Evolutionary conservation across 306 rosid species (phyloP).

Genomic region (Lablab purpureus): DNA sequence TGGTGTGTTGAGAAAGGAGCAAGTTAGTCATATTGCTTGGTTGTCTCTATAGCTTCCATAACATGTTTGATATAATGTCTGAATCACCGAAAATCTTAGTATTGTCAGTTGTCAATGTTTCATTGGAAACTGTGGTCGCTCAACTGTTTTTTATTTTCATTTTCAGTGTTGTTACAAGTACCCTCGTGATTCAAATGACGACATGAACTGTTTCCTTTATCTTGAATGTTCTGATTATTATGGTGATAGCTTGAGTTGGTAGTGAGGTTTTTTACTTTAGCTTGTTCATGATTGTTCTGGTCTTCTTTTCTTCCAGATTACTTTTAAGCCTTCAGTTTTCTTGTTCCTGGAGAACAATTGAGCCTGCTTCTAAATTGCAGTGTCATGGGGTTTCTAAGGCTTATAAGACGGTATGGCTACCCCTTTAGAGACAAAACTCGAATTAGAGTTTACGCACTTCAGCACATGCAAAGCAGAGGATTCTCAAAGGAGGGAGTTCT

Average conservation of each 20-base stretch:
- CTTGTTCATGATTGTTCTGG: constrained; percentile 16
- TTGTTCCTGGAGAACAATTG: constrained; percentile 33
- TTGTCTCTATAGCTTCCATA: constrained; percentile 3
- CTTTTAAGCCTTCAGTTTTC: constrained; percentile 14
- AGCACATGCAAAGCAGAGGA: constrained; percentile 57
- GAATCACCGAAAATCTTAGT: background rate
- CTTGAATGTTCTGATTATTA: background rate
- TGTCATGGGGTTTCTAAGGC: constrained; percentile 60
- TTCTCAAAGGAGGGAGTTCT: constrained; percentile 56
- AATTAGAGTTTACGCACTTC: constrained; percentile 46
- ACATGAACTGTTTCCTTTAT: constrained; percentile 30
- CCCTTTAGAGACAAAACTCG: constrained; percentile 44
- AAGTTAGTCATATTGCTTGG: background rate
- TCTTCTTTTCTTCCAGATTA: constrained; percentile 30
- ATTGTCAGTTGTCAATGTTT: background rate
- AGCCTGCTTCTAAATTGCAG: constrained; percentile 42
- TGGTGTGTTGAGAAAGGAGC: background rate
- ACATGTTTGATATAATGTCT: constrained; percentile 40
- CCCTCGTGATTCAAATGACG: constrained; percentile 4
- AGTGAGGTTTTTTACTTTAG: constrained; percentile 2
- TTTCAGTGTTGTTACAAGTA: background rate
- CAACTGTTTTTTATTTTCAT: background rate
- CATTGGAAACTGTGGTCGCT: background rate
- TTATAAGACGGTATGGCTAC: constrained; percentile 54
- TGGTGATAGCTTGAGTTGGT: constrained; percentile 2